Evolutionary conservation across 2,329 filamentous ascomycete species (phyloP), one percentile per base, ranked within the genome.

Genomic region (Ascocoryne sarcoides): DNA sequence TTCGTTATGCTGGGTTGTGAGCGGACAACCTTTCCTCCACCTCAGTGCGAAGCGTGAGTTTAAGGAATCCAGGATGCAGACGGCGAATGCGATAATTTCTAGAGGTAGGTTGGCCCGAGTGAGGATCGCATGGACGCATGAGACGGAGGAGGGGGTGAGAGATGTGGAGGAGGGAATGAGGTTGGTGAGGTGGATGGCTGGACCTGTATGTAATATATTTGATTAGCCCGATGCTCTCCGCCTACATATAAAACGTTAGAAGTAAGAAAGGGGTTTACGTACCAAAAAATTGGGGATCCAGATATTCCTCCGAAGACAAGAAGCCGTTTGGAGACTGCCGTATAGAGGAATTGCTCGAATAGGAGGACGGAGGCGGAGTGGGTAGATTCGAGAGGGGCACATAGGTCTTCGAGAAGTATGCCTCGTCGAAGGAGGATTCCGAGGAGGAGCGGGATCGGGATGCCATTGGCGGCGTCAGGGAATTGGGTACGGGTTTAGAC

Each of bases 331-430:
- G 50, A 45, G 4, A 46, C 47, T 45, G 46, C 10, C 47, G 42
- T 1, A 42, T 40, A 26, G 42, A 45, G 40, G 40, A 50, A 30
- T 30, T 32, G 21, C 48, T 48, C 2, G 55, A 55, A 33, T 49
- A 46, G 10, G 45, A 51, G 32, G 74, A 79, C 9, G 70, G 70
- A 32, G 79, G 79, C 47, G 79, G 79, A 38, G 79, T 83, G 16
- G 79, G 79, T 16, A 83, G 69, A 58, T 78, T 80, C 20, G 78
- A 82, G 37, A 83, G 66, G 8, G 79, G 79, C 35, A 76, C 71
- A 60, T 82, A 83, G 48, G 76, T 79, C 45, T 66, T 64, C 40
- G 61, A 58, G 53, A 79, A 77, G 52, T 70, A 68, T 48, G 65
- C 65, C 41, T 71, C 67, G 52, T 71, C 65, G 45, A 67, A 64